Conservation (phyloP, 305 asterid genomes). For the Ilex paraguariensis region DNA sequence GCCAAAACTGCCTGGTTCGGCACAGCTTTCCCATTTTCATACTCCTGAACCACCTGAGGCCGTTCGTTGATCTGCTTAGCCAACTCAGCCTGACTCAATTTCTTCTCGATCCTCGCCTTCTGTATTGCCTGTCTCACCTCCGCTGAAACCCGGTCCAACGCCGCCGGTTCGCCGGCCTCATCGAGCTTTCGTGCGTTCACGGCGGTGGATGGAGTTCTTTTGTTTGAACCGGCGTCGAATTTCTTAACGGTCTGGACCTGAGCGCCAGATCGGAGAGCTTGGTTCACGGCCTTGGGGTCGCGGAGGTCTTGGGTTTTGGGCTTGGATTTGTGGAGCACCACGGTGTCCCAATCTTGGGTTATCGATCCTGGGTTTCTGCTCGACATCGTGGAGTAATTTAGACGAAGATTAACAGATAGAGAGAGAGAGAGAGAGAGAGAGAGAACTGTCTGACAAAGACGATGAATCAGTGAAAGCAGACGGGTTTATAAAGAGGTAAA, state of each 20-base stretch:
- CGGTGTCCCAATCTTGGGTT: slow-evolving; percentile 23
- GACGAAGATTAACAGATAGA: background rate
- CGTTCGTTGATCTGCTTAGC: slow-evolving; percentile 32
- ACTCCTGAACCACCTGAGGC: slow-evolving; percentile 35
- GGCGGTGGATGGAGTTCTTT: slow-evolving; percentile 17
- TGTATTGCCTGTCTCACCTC: slow-evolving; percentile 38
- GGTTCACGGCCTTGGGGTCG: slow-evolving; percentile 33
- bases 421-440: too few relatives aligned
- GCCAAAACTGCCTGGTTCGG: slow-evolving; percentile 37
- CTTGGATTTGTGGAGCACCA: slow-evolving; percentile 32
- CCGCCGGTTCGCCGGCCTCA: slow-evolving; percentile 38
- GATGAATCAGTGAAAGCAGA: too few relatives aligned
- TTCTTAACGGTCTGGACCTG: slow-evolving; percentile 33
- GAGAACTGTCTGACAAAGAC: too few relatives aligned
- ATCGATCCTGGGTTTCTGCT: slow-evolving; percentile 16
- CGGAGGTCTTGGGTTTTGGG: slow-evolving; percentile 22
- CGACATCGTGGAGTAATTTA: slow-evolving; percentile 10
- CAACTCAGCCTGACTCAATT: slow-evolving; percentile 35
- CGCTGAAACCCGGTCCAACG: slow-evolving; percentile 25
- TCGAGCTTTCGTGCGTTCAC: slow-evolving; percentile 32
- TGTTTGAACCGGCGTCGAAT: slow-evolving; percentile 30
- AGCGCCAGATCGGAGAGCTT: slow-evolving; percentile 29
- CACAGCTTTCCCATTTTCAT: slow-evolving; percentile 40
- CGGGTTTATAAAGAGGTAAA: too few relatives aligned
- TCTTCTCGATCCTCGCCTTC: slow-evolving; percentile 40